Conservation (phyloP, 129 eudicot species). For the Glebionis coronaria region DNA sequence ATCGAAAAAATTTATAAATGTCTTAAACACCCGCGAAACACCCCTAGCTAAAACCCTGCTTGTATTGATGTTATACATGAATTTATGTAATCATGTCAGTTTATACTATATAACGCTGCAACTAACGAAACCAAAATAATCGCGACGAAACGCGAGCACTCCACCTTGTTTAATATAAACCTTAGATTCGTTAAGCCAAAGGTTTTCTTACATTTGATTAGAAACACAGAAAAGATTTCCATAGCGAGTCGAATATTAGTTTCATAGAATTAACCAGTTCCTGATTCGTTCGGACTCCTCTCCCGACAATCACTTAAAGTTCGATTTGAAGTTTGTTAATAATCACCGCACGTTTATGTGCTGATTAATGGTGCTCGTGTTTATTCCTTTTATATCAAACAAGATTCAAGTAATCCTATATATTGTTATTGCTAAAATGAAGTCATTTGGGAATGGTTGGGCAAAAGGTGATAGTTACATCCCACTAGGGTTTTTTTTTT, state of each 20-base stretch:
- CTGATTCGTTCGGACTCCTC: not conserved
- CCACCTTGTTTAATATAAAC: too few relatives aligned
- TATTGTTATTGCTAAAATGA: constrained; percentile 14
- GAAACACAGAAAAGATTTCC: not conserved
- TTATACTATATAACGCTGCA: too few relatives aligned
- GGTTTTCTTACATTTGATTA: not conserved
- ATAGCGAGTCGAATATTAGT: not conserved
- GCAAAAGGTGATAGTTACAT: constrained; percentile 37
- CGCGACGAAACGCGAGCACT: too few relatives aligned
- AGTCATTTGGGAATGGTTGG: constrained; percentile 29
- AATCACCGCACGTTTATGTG: not conserved
- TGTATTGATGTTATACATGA: too few relatives aligned
- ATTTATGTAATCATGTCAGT: too few relatives aligned
- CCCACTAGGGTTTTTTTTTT: constrained; percentile 33
- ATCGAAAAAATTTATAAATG: too few relatives aligned
- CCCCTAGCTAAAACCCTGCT: too few relatives aligned
- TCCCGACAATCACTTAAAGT: not conserved
- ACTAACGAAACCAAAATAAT: too few relatives aligned
- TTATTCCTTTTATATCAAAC: constrained; percentile 5
- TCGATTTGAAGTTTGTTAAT: not conserved
- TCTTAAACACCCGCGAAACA: too few relatives aligned
- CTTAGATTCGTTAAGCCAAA: not conserved
- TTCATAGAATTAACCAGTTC: not conserved
- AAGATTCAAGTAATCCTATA: not conserved
- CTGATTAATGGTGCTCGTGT: constrained; percentile 3